Evolutionary conservation across 345 rosid genomes (phyloP).

Genomic region (Atalantia buxifolia): DNA sequence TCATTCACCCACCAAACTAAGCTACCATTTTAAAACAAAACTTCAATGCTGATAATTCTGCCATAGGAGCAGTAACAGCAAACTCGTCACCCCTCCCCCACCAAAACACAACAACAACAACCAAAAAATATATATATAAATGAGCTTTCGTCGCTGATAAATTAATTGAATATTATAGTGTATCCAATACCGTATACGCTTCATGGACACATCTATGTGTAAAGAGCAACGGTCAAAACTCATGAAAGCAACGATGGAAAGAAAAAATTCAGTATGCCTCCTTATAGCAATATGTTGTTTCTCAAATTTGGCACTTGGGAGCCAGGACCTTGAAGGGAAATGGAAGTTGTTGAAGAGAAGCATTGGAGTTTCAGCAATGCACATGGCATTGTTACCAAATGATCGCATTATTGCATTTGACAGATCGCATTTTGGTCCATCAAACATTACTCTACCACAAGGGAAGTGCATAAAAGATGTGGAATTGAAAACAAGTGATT

Average conservation of each 20-base stretch:
- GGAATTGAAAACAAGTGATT: neutral
- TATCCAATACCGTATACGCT: neutral
- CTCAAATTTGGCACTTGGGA: neutral
- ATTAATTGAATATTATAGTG: neutral
- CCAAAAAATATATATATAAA: neutral
- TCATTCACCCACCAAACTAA: neutral
- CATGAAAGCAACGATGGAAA: conserved; percentile 14
- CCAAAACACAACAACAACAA: neutral
- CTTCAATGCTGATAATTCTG: conserved; percentile 3
- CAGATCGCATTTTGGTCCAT: conserved; percentile 19
- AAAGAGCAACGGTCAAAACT: neutral
- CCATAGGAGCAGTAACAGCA: too few relatives aligned
- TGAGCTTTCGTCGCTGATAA: neutral
- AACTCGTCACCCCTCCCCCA: too few relatives aligned
- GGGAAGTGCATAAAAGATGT: conserved; percentile 16
- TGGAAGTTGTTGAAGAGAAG: conserved; percentile 27
- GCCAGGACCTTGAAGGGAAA: conserved; percentile 11
- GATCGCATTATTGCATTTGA: conserved; percentile 18
- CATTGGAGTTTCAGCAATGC: conserved; percentile 31
- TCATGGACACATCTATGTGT: neutral
- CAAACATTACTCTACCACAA: conserved; percentile 20
- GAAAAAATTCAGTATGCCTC: neutral
- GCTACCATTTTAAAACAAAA: neutral
- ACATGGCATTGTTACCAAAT: conserved; percentile 31
- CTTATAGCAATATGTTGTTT: conserved; percentile 5